Base-by-base conservation (phyloP, 1,284 basidiomycete genomes). In the Sanghuangporus baumii region DNA sequence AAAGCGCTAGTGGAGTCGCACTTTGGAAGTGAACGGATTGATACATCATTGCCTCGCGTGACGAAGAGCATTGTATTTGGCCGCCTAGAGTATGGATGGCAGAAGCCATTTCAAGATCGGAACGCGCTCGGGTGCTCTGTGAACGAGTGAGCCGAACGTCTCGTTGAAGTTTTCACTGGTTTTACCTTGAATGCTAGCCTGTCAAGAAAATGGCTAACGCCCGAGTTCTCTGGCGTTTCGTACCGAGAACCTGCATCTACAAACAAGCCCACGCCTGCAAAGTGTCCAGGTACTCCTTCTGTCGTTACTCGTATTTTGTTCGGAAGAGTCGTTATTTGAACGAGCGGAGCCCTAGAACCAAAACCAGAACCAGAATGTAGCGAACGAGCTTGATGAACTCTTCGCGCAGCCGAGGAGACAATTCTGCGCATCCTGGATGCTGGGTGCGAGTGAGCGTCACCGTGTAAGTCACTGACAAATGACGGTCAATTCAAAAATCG, bases 1-100 rank as follows among this genome's bases (percentile, higher is more conserved):
- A 89, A 61, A 99, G 74, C 6, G 95, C 94, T 16, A 88, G 81
- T 5, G 89, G 86, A 1, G 95, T 91, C 50, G 88, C 88, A 67
- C 89, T 81, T 68, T 94, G 88, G 74, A 96, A 97, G 71, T 98
- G 91, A 54, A 94, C 93, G 16, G 96, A 96, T 76, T 98, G 96
- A 75, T 98, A 99, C 93, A 98, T 95, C 75, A 98, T 94, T 41
- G 94, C 88, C 74, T 99, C 96, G 54, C 96, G 83, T 5, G 94
- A 92, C 12, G 94, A 94, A 7, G 94, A 89, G 72, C 92, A 95
- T 74, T 93, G 83, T 64, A 98, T 94, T 75, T 98, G 94, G 20
- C 95, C 94, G 54, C 97, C 96, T 20, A 98, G 81, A 9, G 84
- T 82, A 73, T 95, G 89, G 70, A 98, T 92, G 57, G 90, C 86